Percentiles rank a stretch among this genome's conserved stretches.
Evolutionary conservation across 2,329 filamentous ascomycete species (phyloP).

Genomic region (Ustilaginoidea virens): DNA sequence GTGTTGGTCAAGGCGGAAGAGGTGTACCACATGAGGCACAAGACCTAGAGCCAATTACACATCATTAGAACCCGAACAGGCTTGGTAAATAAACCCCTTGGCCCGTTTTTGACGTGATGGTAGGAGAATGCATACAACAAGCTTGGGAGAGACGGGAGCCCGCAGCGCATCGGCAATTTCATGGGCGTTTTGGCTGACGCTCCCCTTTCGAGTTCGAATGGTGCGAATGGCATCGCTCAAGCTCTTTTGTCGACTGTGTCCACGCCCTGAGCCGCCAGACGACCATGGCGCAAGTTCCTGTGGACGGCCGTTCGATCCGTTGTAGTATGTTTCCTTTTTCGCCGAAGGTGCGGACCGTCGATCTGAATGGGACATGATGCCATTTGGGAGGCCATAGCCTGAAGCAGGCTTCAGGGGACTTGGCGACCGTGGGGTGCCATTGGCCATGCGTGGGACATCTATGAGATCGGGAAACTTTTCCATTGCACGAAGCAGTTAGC

Average conservation of each 20-base stretch:
- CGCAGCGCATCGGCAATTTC: slow-evolving; percentile 84
- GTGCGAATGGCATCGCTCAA: slow-evolving; percentile 75
- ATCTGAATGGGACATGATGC: slow-evolving; percentile 11
- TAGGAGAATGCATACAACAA: slow-evolving; percentile 48
- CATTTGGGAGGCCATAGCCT: slow-evolving; percentile 12
- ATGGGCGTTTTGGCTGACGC: slow-evolving; percentile 82
- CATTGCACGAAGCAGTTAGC: slow-evolving; percentile 14
- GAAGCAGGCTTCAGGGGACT: slow-evolving; percentile 13
- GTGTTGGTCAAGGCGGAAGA: slow-evolving; percentile 95
- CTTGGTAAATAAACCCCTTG: too few relatives aligned
- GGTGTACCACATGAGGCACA: slow-evolving; percentile 87
- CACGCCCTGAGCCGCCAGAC: slow-evolving; percentile 17
- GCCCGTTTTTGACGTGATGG: too few relatives aligned
- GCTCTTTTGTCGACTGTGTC: slow-evolving; percentile 68
- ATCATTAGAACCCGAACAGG: too few relatives aligned
- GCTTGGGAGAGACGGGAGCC: slow-evolving; percentile 74
- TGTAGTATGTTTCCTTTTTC: slow-evolving; percentile 3
- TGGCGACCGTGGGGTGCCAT: slow-evolving; percentile 12
- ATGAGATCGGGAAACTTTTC: slow-evolving; percentile 44
- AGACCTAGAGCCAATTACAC: too few relatives aligned
- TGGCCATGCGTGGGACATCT: slow-evolving; percentile 22
- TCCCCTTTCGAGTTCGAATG: slow-evolving; percentile 66
- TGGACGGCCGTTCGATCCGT: not conserved
- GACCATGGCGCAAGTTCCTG: slow-evolving; percentile 9
- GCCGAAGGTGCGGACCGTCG: slow-evolving; percentile 4